Base-by-base conservation (phyloP, 2,329 filamentous ascomycete genomes). In the Alternaria triticina region DNA sequence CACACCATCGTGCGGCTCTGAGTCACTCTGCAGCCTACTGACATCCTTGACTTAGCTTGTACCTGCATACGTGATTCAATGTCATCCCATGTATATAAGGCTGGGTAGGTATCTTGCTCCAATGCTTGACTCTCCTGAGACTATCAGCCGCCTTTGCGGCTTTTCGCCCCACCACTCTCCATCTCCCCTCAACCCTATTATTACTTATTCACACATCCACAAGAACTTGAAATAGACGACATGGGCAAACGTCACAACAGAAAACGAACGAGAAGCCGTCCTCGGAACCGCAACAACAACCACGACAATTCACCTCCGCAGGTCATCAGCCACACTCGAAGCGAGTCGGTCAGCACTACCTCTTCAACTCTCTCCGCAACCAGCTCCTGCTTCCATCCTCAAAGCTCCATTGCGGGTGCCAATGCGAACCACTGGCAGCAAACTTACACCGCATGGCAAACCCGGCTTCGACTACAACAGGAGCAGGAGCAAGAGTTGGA, bases 201-300 rank as follows among this genome's bases (percentile, higher is more conserved):
- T 28, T 22, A 57, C 36, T 28, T 50, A 55, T 15, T 27, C 28
- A 47, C 33, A n/a, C 25, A 60, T 49, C 44, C 44, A 54, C 33
- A 54, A 25, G 54, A 40, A 40, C 22, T 33, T 65, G 51, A 51
- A 52, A 49, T 44, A 60, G 54, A 58, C 46, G 49, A 55, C 43
- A 82, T 83, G 81, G 79, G 79, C 65, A 79, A 82, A 68, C 76
- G 80, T 66, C 81, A 82, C 72, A 83, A 83, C 71, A 74, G 81
- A 65, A 82, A 80, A 65, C 79, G 81, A 57, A 82, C 79, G 20
- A 75, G 81, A 64, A 81, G 79, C 69, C 78, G 81, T 36, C 80
- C 80, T 51, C 78, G 81, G 54, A 78, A 81, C 67, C 78, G 79
- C 60, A 73, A 78, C 62, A 67, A 70, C 46, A 58, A 61, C 50